Conservation (phyloP, 176 grass and related monocot species). For the Juncus inflexus region DNA sequence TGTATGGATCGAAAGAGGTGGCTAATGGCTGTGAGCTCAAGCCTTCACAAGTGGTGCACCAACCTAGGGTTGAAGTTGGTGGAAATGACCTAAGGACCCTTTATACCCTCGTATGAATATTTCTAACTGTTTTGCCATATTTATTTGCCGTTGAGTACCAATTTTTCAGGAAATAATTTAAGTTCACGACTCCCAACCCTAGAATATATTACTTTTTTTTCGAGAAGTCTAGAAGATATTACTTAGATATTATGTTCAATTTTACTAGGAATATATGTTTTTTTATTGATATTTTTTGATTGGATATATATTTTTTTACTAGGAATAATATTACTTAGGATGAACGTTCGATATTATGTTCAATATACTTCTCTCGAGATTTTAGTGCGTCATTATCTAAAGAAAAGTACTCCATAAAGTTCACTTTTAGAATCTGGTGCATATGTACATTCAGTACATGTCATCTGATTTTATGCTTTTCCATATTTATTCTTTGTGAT, state of each 20-base stretch:
- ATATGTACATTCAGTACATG: no score
- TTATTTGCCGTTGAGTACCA: not conserved
- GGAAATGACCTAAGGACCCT: conserved; percentile 72
- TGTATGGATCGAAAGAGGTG: conserved; percentile 37
- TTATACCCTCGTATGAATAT: conserved; percentile 64
- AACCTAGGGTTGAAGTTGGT: conserved; percentile 74
- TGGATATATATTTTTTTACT: no score
- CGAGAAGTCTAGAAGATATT: not conserved
- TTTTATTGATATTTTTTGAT: no score
- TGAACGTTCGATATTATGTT: no score
- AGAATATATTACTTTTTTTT: not conserved
- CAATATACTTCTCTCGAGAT: no score
- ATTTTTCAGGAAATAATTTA: no score
- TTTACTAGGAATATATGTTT: no score
- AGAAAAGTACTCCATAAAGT: not conserved
- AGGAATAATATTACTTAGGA: no score
- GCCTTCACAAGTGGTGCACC: conserved; percentile 63
- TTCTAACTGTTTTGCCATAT: not conserved
- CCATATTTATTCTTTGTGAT: not conserved
- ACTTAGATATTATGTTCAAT: no score
- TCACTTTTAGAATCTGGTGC: conserved; percentile 1
- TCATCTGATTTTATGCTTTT: not conserved
- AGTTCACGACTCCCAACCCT: not conserved
- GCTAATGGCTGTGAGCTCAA: conserved; percentile 73
- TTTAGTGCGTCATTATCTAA: no score